These are phyloP conservation scores for Wickerhamiella spandovensis DNA, from an alignment of 805 yeast species.

Conservation along the genomic window DNA sequence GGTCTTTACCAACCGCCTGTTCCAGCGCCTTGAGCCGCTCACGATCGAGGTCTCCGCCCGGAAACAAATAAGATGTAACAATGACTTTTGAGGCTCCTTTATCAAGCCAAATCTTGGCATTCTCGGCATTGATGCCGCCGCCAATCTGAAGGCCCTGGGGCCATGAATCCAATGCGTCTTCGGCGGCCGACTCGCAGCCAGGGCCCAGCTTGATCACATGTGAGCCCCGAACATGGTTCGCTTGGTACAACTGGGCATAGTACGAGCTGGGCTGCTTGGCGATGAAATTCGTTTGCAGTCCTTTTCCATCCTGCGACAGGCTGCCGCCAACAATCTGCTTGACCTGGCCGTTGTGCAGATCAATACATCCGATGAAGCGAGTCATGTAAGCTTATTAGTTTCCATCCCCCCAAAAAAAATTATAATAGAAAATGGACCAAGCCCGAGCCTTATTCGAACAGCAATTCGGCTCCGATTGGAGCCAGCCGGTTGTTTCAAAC, in stretches of 20 bases:
- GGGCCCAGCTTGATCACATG: slow-evolving; percentile 90
- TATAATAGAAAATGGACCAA: slow-evolving; percentile 10
- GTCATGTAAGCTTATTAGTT: slow-evolving; percentile 46
- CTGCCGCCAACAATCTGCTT: slow-evolving; percentile 97
- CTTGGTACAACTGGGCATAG: slow-evolving; percentile 58
- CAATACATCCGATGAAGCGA: slow-evolving; percentile 84
- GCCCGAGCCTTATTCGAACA: slow-evolving; percentile 23
- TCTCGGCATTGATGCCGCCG: slow-evolving; percentile 71
- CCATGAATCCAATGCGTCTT: slow-evolving; percentile 61
- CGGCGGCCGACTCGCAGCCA: slow-evolving; percentile 72
- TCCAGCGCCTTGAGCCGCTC: slow-evolving; percentile 41
- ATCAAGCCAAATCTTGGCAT: slow-evolving; percentile 69
- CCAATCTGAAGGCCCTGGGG: slow-evolving; percentile 72
- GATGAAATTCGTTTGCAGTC: slow-evolving; percentile 60
- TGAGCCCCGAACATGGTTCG: slow-evolving; percentile 51
- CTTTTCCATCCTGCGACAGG: slow-evolving; percentile 31
- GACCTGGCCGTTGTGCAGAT: slow-evolving; percentile 87
- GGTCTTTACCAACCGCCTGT: slow-evolving; percentile 43
- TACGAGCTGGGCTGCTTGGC: slow-evolving; percentile 59
- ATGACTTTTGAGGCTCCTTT: slow-evolving; percentile 76
- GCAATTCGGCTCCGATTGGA: slow-evolving; percentile 24
- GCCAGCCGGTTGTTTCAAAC: slow-evolving; percentile 15
- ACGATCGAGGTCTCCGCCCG: slow-evolving; percentile 39
- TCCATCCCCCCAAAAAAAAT: not conserved
- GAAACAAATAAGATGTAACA: slow-evolving; percentile 84